These are phyloP conservation scores for Corynespora cassiicola DNA, from an alignment of 2,329 filamentous ascomycete species.

Conservation along the genomic window DNA sequence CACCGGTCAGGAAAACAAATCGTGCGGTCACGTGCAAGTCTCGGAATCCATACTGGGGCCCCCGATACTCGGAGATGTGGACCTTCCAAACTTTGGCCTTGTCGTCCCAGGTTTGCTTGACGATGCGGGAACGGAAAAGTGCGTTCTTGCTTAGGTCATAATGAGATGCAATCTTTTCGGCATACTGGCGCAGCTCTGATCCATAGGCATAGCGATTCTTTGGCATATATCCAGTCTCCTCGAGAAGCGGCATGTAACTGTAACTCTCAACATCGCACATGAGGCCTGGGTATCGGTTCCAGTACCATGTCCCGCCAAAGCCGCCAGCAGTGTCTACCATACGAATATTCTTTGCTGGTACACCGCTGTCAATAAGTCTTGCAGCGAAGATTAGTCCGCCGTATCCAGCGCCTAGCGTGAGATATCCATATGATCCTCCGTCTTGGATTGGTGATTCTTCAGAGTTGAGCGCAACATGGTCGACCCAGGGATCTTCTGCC, in stretches of 20 bases:
- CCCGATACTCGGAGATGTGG: too few relatives aligned
- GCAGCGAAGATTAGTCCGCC: slow-evolving; percentile 47
- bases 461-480: not conserved
- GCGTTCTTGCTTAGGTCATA: slow-evolving; percentile 51
- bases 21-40: slow-evolving; percentile 29
- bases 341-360: slow-evolving; percentile 37
- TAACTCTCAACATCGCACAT: slow-evolving; percentile 67
- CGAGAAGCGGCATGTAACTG: slow-evolving; percentile 66
- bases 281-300: slow-evolving; percentile 52
- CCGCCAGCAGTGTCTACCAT: slow-evolving; percentile 51
- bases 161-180: slow-evolving; percentile 36
- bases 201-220: slow-evolving; percentile 54
- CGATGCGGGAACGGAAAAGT: slow-evolving; percentile 24
- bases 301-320: slow-evolving; percentile 55
- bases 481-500: slow-evolving; percentile 3
- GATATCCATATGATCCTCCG: slow-evolving; percentile 10
- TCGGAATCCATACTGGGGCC: too few relatives aligned
- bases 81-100: slow-evolving; percentile 18
- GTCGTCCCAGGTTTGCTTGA: slow-evolving; percentile 24
- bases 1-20: slow-evolving; percentile 16
- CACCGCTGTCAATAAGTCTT: slow-evolving; percentile 41
- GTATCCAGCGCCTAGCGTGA: slow-evolving; percentile 48
- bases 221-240: slow-evolving; percentile 66
- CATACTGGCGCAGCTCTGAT: slow-evolving; percentile 54
- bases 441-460: slow-evolving; percentile 2